Base-by-base conservation (phyloP, 2,329 filamentous ascomycete species). In the Plenodomus lindquistii region DNA sequence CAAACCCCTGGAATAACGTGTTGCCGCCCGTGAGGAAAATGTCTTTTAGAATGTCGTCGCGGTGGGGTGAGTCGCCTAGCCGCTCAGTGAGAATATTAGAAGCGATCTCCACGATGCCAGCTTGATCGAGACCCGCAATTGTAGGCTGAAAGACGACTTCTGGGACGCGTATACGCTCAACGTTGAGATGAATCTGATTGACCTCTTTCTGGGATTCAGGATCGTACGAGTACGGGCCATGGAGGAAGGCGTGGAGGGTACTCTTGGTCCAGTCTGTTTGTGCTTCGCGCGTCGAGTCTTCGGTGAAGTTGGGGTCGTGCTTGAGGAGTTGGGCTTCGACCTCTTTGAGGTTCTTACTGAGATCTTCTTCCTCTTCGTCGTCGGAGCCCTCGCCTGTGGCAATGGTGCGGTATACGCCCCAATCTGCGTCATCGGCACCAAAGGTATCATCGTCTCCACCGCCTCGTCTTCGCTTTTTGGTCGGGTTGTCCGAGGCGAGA, bases 1-100 rank as follows among this genome's bases (percentile, higher is more conserved):
- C 91, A 66, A 99, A 96, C 55, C 88, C 88, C 50, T 82, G 75
- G 74, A 97, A 96, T 38, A 96, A 75, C 0, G 89, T 91, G 70
- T 93, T 93, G 15, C 95, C 94, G n/a, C 94, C 93, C 0, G 93
- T 97, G 35, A 97, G 74, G 77, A 99, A 97, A 31, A 99, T 82
- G 69, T 99, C 93, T 38, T 84, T 85, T 18, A 97, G 75, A 37
- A 97, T 85, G 37, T 84, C 84, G 57, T 87, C 81, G 48, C 86
- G 84, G 56, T 84, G 80, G 2, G 75, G 65, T 1, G 76, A 68
- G 21, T 77, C 74, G 1, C 76, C 76, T 11, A 97, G 84, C 2
- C 94, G 86, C 73, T 96, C 89, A 38, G 84, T 91, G 19, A 97
- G 79, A 54, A 99, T 94, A 64, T 95, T 91, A 15, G 91, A 87